Conservation (phyloP, 441 rosid genomes). For the Omphalea diandra region DNA sequence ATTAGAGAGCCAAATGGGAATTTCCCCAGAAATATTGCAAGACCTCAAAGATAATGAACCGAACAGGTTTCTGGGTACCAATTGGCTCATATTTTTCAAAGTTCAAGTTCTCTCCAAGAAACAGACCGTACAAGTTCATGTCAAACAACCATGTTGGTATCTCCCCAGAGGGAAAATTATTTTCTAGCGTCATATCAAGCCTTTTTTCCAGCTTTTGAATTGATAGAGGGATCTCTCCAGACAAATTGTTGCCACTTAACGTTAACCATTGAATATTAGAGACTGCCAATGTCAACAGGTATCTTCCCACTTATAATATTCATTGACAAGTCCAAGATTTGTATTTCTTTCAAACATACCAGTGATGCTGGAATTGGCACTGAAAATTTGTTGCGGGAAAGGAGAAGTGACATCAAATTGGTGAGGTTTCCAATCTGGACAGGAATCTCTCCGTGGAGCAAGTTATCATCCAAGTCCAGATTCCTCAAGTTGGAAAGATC, state of each 20-base stretch:
- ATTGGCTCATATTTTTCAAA: not conserved
- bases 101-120: conserved; percentile 5
- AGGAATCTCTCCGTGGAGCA: conserved; percentile 1
- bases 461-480: not conserved
- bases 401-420: not conserved
- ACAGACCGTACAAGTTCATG: not conserved
- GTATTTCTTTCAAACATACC: not conserved
- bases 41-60: conserved; percentile 23
- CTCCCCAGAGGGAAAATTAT: conserved; percentile 15
- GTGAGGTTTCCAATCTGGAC: not conserved
- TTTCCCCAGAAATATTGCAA: conserved; percentile 28
- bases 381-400: conserved; percentile 21
- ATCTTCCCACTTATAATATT: conserved; percentile 11
- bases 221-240: conserved; percentile 18
- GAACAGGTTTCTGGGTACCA: not conserved
- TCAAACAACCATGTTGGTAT: conserved; percentile 10
- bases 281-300: conserved; percentile 5
- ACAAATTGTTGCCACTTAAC: not conserved
- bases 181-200: not conserved
- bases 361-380: conserved; percentile 27
- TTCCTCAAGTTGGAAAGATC: conserved; percentile 26
- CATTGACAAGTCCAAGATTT: not conserved
- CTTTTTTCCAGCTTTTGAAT: not conserved
- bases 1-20: conserved; percentile 35
- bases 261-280: not conserved